Evolutionary conservation across 2,329 filamentous ascomycete genomes (phyloP), one percentile per base, ranked within the genome.

Genomic region (Colletotrichum abscissum): DNA sequence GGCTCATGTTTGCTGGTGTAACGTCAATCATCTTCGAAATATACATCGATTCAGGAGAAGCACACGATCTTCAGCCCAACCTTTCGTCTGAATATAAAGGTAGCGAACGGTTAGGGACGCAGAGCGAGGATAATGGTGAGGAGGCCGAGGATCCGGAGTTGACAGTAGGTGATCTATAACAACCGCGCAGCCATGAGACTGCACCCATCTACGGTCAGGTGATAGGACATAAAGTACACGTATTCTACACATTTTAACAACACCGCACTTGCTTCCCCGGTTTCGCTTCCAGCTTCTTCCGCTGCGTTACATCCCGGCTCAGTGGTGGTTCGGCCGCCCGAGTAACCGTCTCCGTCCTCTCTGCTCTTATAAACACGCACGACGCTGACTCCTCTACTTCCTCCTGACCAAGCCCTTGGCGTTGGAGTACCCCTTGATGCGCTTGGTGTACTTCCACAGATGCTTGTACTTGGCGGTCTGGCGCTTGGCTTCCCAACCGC

Each of bases 401-500:
- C 72, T 82, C 82, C 84, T 85, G 74, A 79, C 81, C 83, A 84
- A 85, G 28, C 83, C 82, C 64, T 80, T 79, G 33, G 79, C 82
- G 67, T 85, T 86, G 74, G 84, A 85, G 70, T 85, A 74, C 33
- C 85, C 84, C 75, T 76, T 82, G 82, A 91, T 90, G 74, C 87
- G 86, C 86, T 89, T 90, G 79, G 87, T 90, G 82, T 91, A 91
- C 87, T 91, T 91, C 89, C 89, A 91, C 76, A 92, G 82, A 75
- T 89, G 86, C 78, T 86, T 88, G 85, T 90, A 92, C 88, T 92
- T 92, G 81, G 88, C 87, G 75, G 89, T 88, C 79, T 91, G 86
- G 78, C 88, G 86, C 87, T 90, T 91, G 78, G 90, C 91, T 77
- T 92, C 91, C 91, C 91, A 92, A 75, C 91, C 91, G 74, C 88